Percentiles rank a stretch among this genome's conserved stretches.
These are phyloP conservation scores for Ascochyta fabae DNA, from an alignment of 2,329 filamentous ascomycete species.

Conservation along the genomic window DNA sequence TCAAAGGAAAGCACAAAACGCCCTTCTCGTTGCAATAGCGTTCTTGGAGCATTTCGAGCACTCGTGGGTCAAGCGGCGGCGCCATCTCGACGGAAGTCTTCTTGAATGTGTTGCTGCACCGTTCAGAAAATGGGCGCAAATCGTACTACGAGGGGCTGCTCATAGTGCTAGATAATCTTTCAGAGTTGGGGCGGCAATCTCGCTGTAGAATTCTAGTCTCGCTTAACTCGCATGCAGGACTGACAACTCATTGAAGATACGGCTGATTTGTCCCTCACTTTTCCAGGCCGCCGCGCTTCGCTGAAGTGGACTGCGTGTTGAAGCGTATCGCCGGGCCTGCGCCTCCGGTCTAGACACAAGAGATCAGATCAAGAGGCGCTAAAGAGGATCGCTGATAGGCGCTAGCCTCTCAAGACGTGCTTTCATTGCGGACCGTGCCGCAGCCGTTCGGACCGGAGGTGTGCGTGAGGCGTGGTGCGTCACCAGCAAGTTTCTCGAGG, in stretches of 20 bases:
- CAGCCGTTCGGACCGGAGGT: too few relatives aligned
- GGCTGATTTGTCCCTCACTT: not conserved
- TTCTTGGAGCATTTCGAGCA: too few relatives aligned
- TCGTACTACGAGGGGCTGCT: not conserved
- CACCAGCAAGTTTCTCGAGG: not conserved
- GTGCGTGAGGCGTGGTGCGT: not conserved
- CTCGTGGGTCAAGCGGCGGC: too few relatives aligned
- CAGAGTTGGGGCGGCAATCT: not conserved
- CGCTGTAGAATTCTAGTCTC: not conserved
- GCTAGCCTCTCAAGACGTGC: too few relatives aligned
- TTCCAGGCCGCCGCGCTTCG: not conserved
- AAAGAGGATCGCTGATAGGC: too few relatives aligned
- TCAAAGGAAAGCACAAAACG: too few relatives aligned
- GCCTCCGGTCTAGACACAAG: not conserved
- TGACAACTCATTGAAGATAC: not conserved
- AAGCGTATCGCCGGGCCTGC: not conserved
- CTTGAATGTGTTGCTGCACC: too few relatives aligned
- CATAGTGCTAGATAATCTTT: not conserved
- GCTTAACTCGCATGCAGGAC: not conserved
- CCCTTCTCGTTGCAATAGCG: too few relatives aligned
- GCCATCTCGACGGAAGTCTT: too few relatives aligned
- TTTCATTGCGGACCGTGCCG: too few relatives aligned
- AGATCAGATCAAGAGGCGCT: not conserved
- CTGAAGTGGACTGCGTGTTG: not conserved
- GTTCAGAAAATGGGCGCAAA: not conserved